Conservation (phyloP, 129 eudicot genomes). For the Escallonia herrerae region DNA sequence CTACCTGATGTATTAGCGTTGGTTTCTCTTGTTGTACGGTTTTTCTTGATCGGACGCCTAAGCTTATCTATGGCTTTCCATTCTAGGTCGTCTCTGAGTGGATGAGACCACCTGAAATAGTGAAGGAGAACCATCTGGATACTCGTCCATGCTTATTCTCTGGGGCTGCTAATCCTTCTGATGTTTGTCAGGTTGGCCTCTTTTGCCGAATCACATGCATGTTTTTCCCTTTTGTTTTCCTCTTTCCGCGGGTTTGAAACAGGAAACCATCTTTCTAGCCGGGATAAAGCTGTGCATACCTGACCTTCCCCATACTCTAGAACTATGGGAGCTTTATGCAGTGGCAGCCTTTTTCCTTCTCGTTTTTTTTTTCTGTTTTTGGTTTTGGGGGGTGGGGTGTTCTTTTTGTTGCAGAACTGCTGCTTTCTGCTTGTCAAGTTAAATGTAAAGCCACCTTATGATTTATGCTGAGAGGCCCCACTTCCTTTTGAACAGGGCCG, state of each 20-base stretch:
- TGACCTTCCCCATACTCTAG: no score
- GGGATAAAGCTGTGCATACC: no score
- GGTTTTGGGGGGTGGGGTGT: neutral
- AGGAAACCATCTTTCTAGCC: no score
- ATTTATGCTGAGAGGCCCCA: neutral
- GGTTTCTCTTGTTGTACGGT: neutral
- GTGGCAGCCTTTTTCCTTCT: neutral
- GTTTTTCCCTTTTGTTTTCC: neutral
- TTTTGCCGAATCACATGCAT: neutral
- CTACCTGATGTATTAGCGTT: neutral
- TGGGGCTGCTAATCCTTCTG: conserved; percentile 85
- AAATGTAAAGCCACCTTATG: neutral
- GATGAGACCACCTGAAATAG: conserved; percentile 86
- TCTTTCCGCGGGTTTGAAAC: neutral
- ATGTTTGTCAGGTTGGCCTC: conserved; percentile 85
- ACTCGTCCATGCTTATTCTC: conserved; percentile 79
- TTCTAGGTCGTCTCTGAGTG: conserved; percentile 79
- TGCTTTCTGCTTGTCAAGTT: neutral
- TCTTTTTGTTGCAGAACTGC: neutral
- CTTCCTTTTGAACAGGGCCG: conserved; percentile 59
- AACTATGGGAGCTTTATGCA: no score
- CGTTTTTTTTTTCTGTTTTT: neutral
- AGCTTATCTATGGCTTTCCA: neutral
- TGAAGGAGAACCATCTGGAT: conserved; percentile 53
- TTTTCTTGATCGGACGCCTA: neutral